A percentile compares a stretch with the other conserved stretches of the same genome.
These are phyloP conservation scores for Cutaneotrichosporon dermatis DNA, from an alignment of 1,284 basidiomycete genomes.

Conservation along the genomic window DNA sequence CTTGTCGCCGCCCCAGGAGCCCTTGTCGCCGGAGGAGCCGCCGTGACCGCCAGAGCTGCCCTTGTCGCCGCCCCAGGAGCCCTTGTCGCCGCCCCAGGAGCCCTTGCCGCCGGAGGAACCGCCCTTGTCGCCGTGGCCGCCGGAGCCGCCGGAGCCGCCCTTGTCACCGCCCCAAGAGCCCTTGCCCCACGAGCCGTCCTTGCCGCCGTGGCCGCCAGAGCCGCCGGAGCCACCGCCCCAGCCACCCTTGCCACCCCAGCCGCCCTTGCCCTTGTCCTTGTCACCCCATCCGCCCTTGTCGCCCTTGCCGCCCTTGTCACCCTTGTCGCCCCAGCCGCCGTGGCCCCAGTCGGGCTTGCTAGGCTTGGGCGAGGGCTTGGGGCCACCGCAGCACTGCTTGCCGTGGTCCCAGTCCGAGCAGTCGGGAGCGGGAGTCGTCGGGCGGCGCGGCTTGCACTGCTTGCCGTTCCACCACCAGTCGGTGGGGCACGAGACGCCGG, in stretches of 20 bases:
- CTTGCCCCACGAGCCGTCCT: neutral
- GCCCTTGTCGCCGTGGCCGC: slow-evolving; percentile 21
- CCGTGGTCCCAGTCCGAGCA: slow-evolving; percentile 35
- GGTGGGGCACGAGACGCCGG: slow-evolving; percentile 34
- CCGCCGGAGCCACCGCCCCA: neutral
- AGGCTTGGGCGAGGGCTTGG: slow-evolving; percentile 4
- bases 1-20: neutral
- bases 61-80: neutral
- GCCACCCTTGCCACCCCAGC: neutral
- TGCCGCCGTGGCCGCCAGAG: slow-evolving; percentile 2
- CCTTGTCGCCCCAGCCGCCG: slow-evolving; percentile 2
- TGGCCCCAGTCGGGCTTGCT: neutral
- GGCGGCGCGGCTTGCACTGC: slow-evolving; percentile 29
- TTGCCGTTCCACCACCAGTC: slow-evolving; percentile 44
- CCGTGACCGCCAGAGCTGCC: neutral
- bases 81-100: too few species aligned
- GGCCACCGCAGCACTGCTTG: slow-evolving; percentile 28
- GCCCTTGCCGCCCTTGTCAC: too few species aligned
- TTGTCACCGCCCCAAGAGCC: slow-evolving; percentile 25
- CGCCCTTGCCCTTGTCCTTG: neutral
- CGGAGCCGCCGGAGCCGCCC: slow-evolving; percentile 23
- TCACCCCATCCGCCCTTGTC: neutral
- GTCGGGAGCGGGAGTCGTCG: slow-evolving; percentile 33
- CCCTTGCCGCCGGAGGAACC: neutral
- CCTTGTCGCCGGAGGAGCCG: neutral